Conservation (phyloP, 768 basidiomycete genomes). For the Cubamyces lactineus region DNA sequence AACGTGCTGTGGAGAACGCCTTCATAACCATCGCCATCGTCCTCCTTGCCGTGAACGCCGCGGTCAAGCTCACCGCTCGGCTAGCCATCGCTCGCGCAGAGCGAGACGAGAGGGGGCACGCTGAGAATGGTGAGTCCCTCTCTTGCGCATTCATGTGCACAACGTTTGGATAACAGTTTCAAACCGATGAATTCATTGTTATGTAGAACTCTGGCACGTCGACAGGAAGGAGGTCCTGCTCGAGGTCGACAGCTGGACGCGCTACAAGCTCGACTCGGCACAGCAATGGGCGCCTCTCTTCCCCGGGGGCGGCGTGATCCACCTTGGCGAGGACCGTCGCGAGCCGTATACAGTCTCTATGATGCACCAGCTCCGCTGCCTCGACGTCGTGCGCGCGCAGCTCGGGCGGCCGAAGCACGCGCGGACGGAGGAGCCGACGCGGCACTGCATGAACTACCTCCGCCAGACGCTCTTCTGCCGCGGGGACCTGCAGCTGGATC, state of each 20-base stretch:
- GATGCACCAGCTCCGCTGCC: slow-evolving; percentile 42
- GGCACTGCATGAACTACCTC: slow-evolving; percentile 47
- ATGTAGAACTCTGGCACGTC: slow-evolving; percentile 10
- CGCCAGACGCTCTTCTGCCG: slow-evolving; percentile 43
- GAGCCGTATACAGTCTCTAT: slow-evolving; percentile 40
- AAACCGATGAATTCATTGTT: neutral
- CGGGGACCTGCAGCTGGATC: slow-evolving; percentile 38
- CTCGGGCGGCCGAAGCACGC: slow-evolving; percentile 15
- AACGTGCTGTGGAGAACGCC: slow-evolving; percentile 7
- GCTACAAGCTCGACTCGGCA: slow-evolving; percentile 17
- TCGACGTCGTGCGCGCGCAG: slow-evolving; percentile 18
- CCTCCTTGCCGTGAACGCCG: neutral
- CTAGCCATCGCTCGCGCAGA: neutral
- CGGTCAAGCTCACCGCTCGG: slow-evolving; percentile 4
- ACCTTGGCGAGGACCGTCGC: slow-evolving; percentile 30
- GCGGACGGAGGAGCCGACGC: slow-evolving; percentile 13
- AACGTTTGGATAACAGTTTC: too few relatives aligned
- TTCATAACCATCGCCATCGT: slow-evolving; percentile 8
- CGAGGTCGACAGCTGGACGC: slow-evolving; percentile 18
- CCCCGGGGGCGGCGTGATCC: slow-evolving; percentile 31
- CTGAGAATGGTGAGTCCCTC: neutral
- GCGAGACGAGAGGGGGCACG: neutral
- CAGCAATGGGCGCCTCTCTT: slow-evolving; percentile 33
- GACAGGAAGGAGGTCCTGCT: slow-evolving; percentile 17
- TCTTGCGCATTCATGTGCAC: too few relatives aligned